These are phyloP conservation scores for Podaxis sp. DNA, from an alignment of 768 basidiomycete genomes.

Conservation along the genomic window DNA sequence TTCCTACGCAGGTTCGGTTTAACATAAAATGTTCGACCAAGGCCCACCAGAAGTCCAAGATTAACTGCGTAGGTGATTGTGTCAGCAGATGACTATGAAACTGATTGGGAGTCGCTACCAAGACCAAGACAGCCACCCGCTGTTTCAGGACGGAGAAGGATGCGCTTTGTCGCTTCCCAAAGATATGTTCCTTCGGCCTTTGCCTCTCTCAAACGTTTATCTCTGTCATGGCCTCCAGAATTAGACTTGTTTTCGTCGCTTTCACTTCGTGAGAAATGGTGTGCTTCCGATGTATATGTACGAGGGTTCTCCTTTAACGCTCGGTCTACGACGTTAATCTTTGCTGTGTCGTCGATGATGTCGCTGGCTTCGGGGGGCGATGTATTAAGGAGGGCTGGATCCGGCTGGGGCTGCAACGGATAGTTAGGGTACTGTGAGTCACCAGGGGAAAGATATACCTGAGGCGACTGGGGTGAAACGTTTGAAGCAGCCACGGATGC, in stretches of 20 bases:
- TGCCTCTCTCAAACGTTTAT: conserved; percentile 39
- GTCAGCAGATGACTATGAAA: not conserved
- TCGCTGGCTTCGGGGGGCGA: conserved; percentile 35
- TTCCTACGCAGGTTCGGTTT: conserved; percentile 62
- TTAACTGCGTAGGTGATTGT: conserved; percentile 48
- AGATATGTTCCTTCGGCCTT: conserved; percentile 53
- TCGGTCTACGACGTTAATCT: conserved; percentile 55
- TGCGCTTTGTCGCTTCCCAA: conserved; percentile 51
- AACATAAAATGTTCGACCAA: conserved; percentile 64
- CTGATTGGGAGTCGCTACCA: conserved; percentile 38
- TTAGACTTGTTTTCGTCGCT: conserved; percentile 2
- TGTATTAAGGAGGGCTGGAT: conserved; percentile 62
- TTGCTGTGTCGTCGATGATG: conserved; percentile 47
- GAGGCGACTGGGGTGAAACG: conserved; percentile 35
- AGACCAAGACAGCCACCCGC: conserved; percentile 73
- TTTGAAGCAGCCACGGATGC: conserved; percentile 65
- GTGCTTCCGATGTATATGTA: conserved; percentile 30
- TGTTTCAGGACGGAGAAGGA: conserved; percentile 64
- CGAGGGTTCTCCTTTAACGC: conserved; percentile 48
- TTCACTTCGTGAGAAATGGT: conserved; percentile 10
- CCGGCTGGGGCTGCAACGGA: conserved; percentile 54
- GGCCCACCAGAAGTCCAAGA: conserved; percentile 62
- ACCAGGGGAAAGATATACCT: not conserved
- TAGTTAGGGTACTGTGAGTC: conserved; percentile 22
- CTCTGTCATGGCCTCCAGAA: conserved; percentile 21